phyloP scores from a whole-genome alignment of 1,284 basidiomycete genomes.

The Microbotryum lychnidis-dioicae region DNA sequence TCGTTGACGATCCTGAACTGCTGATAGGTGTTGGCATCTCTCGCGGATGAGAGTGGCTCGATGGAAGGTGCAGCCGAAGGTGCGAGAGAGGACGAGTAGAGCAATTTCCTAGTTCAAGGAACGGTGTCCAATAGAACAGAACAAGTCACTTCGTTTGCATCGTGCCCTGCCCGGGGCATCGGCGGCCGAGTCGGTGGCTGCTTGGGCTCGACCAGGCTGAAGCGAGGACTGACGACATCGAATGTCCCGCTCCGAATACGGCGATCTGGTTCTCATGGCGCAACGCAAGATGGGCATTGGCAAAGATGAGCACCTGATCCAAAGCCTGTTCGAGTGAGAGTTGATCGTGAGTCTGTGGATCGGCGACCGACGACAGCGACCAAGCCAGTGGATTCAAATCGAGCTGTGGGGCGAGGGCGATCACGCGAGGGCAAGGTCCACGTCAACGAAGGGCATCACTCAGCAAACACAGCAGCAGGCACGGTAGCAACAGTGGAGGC shows the following conservation, averaged over 20 bases:
- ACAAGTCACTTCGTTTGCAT: neutral
- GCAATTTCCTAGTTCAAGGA: neutral
- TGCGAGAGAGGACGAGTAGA: slow-evolving; percentile 18
- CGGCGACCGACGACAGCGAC: slow-evolving; percentile 14
- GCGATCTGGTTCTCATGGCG: slow-evolving; percentile 86
- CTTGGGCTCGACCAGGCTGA: neutral
- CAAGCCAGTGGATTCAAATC: slow-evolving; percentile 37
- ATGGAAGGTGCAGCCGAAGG: neutral
- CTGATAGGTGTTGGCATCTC: slow-evolving; percentile 70
- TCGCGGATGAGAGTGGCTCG: slow-evolving; percentile 28
- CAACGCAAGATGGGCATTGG: slow-evolving; percentile 85
- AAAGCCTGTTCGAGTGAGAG: slow-evolving; percentile 35
- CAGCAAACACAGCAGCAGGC: neutral
- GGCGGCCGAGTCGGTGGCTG: neutral
- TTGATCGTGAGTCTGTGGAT: neutral
- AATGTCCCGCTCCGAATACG: slow-evolving; percentile 57
- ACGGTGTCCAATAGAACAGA: neutral
- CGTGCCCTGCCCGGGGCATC: no score
- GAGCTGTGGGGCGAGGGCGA: slow-evolving; percentile 24
- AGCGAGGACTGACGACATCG: no score
- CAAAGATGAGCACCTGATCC: slow-evolving; percentile 64
- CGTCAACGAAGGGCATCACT: neutral
- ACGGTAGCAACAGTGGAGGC: neutral
- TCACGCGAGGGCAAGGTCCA: no score
- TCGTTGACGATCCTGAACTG: slow-evolving; percentile 58